A percentile compares a stretch with the other conserved stretches of the same genome.
Conservation (phyloP, 352 stramenopile genomes). For the Phytophthora multivora region DNA sequence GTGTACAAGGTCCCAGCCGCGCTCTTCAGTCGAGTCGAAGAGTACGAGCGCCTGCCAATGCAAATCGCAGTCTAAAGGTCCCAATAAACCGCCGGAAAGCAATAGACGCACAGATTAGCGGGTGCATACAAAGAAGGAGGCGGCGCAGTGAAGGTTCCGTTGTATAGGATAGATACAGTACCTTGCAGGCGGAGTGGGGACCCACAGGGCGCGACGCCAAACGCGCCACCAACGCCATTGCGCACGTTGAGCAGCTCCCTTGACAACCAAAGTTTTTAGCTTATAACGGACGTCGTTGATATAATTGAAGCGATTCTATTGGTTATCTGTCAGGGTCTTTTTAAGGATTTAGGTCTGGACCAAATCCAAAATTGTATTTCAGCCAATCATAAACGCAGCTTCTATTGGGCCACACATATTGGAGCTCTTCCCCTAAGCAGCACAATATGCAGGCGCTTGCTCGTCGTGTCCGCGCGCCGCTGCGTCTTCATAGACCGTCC, state of each 20-base stretch:
- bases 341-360: not conserved
- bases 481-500: conserved; percentile 1
- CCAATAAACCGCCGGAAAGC: conserved; percentile 3
- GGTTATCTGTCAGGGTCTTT: not conserved
- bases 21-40: conserved; percentile 23
- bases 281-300: not conserved
- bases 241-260: not conserved
- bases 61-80: conserved; percentile 3
- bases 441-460: conserved; percentile 18
- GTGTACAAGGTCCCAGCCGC: conserved; percentile 14
- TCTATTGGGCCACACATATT: conserved; percentile 9
- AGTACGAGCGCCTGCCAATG: conserved; percentile 13
- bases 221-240: not conserved
- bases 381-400: conserved; percentile 6
- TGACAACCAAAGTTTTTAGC: not conserved
- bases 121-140: not conserved
- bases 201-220: not conserved
- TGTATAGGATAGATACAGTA: not conserved
- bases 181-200: not conserved
- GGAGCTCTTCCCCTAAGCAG: not conserved
- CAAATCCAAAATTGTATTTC: conserved; percentile 3
- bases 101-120: not conserved
- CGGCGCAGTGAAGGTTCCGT: not conserved
- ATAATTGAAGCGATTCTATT: not conserved
- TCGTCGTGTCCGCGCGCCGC: not conserved